phyloP scores from a whole-genome alignment of 805 yeast species.

The Zygosaccharomyces pseudorouxii region DNA sequence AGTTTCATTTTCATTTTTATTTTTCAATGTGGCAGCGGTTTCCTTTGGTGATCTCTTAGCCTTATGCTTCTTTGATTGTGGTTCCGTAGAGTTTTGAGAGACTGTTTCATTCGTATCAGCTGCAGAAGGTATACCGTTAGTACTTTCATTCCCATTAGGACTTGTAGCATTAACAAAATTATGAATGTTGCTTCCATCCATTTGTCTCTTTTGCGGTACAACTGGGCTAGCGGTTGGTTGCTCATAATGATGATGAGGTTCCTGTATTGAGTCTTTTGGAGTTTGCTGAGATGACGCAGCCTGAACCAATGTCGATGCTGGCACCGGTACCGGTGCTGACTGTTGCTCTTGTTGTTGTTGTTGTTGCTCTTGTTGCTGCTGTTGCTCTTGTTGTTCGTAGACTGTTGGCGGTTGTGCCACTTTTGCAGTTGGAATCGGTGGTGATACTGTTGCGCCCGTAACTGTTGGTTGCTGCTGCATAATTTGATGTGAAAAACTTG shows the following conservation, averaged over 20 bases:
- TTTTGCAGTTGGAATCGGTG: conserved; percentile 8
- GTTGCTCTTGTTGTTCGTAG: conserved; percentile 5
- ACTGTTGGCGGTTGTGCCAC: conserved; percentile 7
- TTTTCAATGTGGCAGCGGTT: conserved; percentile 10
- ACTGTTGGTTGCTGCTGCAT: conserved; percentile 5
- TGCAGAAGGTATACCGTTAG: neutral
- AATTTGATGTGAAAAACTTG: conserved; percentile 1
- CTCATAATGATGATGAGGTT: neutral
- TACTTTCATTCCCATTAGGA: conserved; percentile 4
- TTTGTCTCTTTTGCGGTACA: conserved; percentile 29
- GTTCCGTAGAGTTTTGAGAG: conserved; percentile 15
- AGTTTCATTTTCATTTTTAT: neutral
- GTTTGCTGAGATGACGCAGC: conserved; percentile 2
- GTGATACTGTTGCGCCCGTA: conserved; percentile 3
- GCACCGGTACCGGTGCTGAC: conserved; percentile 5
- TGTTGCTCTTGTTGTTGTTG: neutral
- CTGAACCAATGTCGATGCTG: neutral
- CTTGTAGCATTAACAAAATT: conserved; percentile 31
- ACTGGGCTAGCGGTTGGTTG: conserved; percentile 10
- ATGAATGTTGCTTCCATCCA: conserved; percentile 28
- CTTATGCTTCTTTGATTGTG: conserved; percentile 19
- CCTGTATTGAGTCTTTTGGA: conserved; percentile 20
- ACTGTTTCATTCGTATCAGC: neutral
- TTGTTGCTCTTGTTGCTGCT: conserved; percentile 6
- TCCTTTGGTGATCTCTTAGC: conserved; percentile 13